Evolutionary conservation across 805 yeast genomes (phyloP).

Genomic region (Suhomyces faveliae): DNA sequence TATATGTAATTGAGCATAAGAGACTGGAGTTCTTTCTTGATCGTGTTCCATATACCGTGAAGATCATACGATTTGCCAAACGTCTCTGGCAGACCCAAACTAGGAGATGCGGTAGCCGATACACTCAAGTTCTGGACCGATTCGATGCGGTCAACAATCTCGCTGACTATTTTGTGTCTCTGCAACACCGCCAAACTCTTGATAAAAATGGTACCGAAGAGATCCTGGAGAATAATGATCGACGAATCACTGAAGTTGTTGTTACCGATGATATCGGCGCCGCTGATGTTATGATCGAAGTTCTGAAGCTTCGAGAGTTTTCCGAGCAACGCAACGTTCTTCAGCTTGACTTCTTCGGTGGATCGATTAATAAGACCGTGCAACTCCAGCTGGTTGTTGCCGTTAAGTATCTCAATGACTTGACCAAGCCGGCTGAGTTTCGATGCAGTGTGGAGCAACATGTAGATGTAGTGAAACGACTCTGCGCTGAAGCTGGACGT

Average conservation of each 20-base stretch:
- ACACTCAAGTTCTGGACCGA: slow-evolving; percentile 14
- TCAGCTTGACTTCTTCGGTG: slow-evolving; percentile 61
- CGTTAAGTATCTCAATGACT: slow-evolving; percentile 52
- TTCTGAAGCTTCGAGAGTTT: slow-evolving; percentile 30
- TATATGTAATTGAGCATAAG: slow-evolving; percentile 35
- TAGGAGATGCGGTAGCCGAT: background rate
- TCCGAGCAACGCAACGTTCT: slow-evolving; percentile 41
- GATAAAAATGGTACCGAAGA: slow-evolving; percentile 68
- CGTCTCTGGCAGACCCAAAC: background rate
- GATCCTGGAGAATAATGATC: slow-evolving; percentile 60
- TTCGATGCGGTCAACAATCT: slow-evolving; percentile 43
- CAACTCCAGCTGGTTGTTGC: slow-evolving; percentile 59
- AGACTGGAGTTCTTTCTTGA: slow-evolving; percentile 32
- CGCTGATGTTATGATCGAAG: slow-evolving; percentile 24
- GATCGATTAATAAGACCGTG: slow-evolving; percentile 61
- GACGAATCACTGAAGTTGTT: slow-evolving; percentile 45
- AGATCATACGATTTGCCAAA: slow-evolving; percentile 15
- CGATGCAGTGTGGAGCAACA: slow-evolving; percentile 54
- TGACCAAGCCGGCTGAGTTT: slow-evolving; percentile 61
- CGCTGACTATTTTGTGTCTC: slow-evolving; percentile 64
- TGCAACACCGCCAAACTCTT: slow-evolving; percentile 64
- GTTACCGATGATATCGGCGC: slow-evolving; percentile 24
- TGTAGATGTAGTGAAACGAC: slow-evolving; percentile 54
- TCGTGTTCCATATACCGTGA: slow-evolving; percentile 27
- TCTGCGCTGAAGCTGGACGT: slow-evolving; percentile 29